Base-by-base conservation (phyloP, 495 filamentous ascomycete genomes). In the Cairneyella variabilis region DNA sequence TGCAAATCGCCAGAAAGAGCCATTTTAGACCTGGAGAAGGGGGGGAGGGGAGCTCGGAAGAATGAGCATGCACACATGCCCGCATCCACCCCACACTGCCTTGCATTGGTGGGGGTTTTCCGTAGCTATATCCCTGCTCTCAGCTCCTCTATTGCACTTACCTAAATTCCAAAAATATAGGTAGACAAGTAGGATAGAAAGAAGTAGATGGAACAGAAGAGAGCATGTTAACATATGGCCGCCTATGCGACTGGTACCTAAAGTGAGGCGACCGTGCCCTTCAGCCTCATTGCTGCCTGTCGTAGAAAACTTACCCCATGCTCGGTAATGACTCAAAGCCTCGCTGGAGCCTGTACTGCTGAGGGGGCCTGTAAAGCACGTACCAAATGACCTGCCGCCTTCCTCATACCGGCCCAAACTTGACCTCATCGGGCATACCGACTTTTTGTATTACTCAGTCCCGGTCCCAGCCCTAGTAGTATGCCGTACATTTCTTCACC, bases 211-310 rank as follows among this genome's bases (percentile, higher is more conserved):
- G 38, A 38, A 38, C 12, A 14, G 8, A 18, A 41, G 23, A 16
- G 5, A 17, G 17, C 9, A 8, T 16, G 38, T 21, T 14, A 21
- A 41, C 17, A 16, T 18, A 38, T 41, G 38, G 38, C 38, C 16
- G 38, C 38, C 38, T 41, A 16, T 41, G n/a, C n/a, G n/a, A n/a
- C 16, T 20, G 18, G 23, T 41, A 21, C n/a, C 16, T 21, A 16
- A 16, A 41, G 5, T 41, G 38, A 41, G 38, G 12, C 17, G n/a
- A 10, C 12, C 23, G 18, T 1, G 8, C 18, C 18, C 17, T 21
- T 45, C 41, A 45, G 41, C 41, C 41, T 45, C 23, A 45, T 16
- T 4, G 41, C 41, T 45, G 41, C 41, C 41, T 45, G 41, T 22
- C 22, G 21, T 14, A 2, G 41, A 45, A 23, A 20, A 5, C 27